A percentile compares a stretch with the other conserved stretches of the same genome.
Evolutionary conservation across 306 rosid genomes (phyloP).

Genomic region (Vigna trinervia): DNA sequence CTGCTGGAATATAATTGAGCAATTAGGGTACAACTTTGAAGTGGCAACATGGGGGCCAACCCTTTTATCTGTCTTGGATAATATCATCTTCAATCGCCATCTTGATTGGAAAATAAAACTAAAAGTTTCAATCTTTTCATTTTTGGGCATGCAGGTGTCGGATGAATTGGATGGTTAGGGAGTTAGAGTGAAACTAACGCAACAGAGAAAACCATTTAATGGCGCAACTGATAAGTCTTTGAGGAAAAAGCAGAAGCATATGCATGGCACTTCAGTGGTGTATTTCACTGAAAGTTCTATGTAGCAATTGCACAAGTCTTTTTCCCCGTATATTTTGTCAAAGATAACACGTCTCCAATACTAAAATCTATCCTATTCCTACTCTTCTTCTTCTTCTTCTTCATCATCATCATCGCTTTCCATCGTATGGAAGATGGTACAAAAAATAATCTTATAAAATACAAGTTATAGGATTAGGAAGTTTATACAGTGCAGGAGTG

Average conservation of each 20-base stretch:
- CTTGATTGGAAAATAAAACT: background rate
- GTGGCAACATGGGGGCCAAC: slow-evolving; percentile 25
- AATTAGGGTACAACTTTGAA: slow-evolving; percentile 17
- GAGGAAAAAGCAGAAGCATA: slow-evolving; percentile 25
- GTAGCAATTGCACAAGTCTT: slow-evolving; percentile 4
- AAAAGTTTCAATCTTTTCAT: slow-evolving; percentile 26
- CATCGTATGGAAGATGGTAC: background rate
- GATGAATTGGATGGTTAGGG: slow-evolving; percentile 44
- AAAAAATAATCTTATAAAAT: too few species aligned
- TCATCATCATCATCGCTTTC: background rate
- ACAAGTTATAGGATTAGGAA: background rate
- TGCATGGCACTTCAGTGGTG: background rate
- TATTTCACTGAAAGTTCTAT: slow-evolving; percentile 15
- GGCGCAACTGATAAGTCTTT: slow-evolving; percentile 37
- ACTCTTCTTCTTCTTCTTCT: too few species aligned
- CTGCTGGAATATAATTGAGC: slow-evolving; percentile 26
- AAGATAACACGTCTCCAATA: slow-evolving; percentile 43
- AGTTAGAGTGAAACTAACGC: slow-evolving; percentile 44
- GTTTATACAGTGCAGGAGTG: background rate
- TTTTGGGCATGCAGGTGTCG: slow-evolving; percentile 36
- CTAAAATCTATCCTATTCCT: background rate
- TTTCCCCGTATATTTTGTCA: slow-evolving; percentile 38
- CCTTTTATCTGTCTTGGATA: background rate
- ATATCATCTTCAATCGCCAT: background rate
- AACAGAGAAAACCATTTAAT: slow-evolving; percentile 35